Conservation (phyloP, 495 filamentous ascomycete genomes). For the Tetracladium setigerum region DNA sequence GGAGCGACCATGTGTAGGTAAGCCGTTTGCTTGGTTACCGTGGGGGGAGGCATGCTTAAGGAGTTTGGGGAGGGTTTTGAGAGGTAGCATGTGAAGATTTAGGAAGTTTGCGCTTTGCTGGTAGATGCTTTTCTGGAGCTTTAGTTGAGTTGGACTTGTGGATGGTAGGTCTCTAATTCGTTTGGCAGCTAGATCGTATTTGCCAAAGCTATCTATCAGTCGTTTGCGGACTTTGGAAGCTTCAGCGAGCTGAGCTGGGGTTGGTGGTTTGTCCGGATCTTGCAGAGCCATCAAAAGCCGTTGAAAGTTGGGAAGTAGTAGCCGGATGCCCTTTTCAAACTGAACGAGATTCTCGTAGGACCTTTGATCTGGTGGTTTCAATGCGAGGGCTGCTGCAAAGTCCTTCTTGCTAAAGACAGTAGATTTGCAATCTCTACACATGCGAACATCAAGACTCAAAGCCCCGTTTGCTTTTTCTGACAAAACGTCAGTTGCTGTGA, state of each 20-base stretch:
- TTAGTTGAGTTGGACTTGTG: slow-evolving; percentile 63
- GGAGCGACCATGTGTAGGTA: slow-evolving; percentile 19
- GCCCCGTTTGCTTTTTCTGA: slow-evolving; percentile 56
- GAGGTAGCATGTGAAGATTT: slow-evolving; percentile 84
- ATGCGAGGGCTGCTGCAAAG: slow-evolving; percentile 61
- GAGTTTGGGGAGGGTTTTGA: slow-evolving; percentile 78
- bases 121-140: slow-evolving; percentile 78
- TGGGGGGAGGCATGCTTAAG: slow-evolving; percentile 52
- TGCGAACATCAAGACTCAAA: slow-evolving; percentile 71
- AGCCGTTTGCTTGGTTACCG: slow-evolving; percentile 20
- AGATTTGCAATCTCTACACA: slow-evolving; percentile 83
- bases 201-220: slow-evolving; percentile 81
- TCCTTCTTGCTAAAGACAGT: slow-evolving; percentile 82
- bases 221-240: slow-evolving; percentile 87
- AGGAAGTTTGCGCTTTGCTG: slow-evolving; percentile 78
- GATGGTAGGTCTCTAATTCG: slow-evolving; percentile 72
- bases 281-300: slow-evolving; percentile 54
- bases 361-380: slow-evolving; percentile 66
- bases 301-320: slow-evolving; percentile 83
- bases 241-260: slow-evolving; percentile 68
- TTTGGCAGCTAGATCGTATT: slow-evolving; percentile 80
- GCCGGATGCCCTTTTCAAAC: slow-evolving; percentile 81
- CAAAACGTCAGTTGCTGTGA: slow-evolving; percentile 35
- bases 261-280: slow-evolving; percentile 65
- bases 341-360: slow-evolving; percentile 83